Base-by-base conservation (phyloP, 305 asterid genomes). In the Fraxinus greggii region DNA sequence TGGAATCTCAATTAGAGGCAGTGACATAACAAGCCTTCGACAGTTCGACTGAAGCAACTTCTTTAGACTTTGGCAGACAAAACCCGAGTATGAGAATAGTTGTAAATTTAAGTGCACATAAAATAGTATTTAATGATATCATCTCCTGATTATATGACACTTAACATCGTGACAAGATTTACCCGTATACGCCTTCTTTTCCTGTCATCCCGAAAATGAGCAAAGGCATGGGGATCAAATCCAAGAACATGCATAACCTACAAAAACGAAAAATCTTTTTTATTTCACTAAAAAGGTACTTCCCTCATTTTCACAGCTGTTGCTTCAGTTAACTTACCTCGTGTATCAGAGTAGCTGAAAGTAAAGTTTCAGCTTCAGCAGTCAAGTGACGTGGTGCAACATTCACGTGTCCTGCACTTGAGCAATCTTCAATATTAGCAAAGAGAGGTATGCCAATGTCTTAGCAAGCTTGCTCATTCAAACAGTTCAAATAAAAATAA, bases 381-480 rank as follows among this genome's bases (percentile, higher is more conserved):
- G 98, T 95, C 92, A 95, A 92, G 90, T 95, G 98, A 61, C 98
- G 98, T 86, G 98, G 98, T 69, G 98, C 97, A 86, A 95, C 98
- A 88, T 95, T 95, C 19, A 95, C 98, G 84, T 95, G 98, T 76
- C 98, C 98, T 95, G 92, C 81, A 82, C 69, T 76, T 81, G 83
- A 9, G 72, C 72, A 48, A 76, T 42, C 63, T 63, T 82, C 70
- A 82, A 13, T 26, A 3, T 9, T 40, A 24, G 54, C 77, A 82
- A 74, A 31, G 17, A 26, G 12, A 40, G 19, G 45, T 10, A 69
- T 26, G 63, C 32, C 36, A 75, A 28, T 32, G 56, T 45, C 67
- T 31, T 29, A 69, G 28, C 72, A 86, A n/a, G 77, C 23, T 29
- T 42, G 61, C 19, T 88, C 76, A 33, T 74, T 42, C 38, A 76